Evolutionary conservation across 352 stramenopile species (phyloP), one percentile per base, ranked within the genome.

Genomic region (Globisporangium carolinianum): DNA sequence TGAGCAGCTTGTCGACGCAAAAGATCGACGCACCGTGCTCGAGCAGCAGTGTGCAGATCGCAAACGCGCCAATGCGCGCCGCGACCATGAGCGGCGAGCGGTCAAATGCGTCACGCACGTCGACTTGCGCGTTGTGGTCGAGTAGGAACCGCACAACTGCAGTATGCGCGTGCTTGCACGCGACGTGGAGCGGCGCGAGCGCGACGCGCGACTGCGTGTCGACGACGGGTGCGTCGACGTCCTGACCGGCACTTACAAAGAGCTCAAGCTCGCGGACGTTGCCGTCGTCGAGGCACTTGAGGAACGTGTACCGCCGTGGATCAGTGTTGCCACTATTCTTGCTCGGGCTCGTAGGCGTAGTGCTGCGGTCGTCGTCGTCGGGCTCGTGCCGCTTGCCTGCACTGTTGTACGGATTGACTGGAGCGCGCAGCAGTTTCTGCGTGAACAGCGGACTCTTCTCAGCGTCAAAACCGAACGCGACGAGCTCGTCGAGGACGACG

Each of bases 231-330:
- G 62, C 60, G 47, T 89, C 75, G 11, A 87, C 70, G 17, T 91
- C 77, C 65, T 89, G 81, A 0, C 81, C 81, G 15, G 64, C 73
- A 55, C 67, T 70, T 11, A 91, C 75, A 57, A 91, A 91, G 11
- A 91, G 62, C 58, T 91, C 74, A 3, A 84, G 63, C 17, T 86
- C 73, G 3, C 46, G 32, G n/a, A 74, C 32, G 2, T 72, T 56
- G 6, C 72, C 73, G 38, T 83, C 64, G 35, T 77, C 71, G 9
- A 87, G 68, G 32, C 71, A 69, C 18, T 64, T 65, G 57, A 68
- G 71, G 47, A 91, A 87, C 9, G 72, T 71, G 57, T 73, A 89
- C 11, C n/a, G 66, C 35, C 51, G 24, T 50, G 65, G 49, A 9
- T 66, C 48, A 32, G 70, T 79, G 47, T 38, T 52, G 32, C 12